Percentiles rank a stretch among this genome's conserved stretches.
Conservation (phyloP, 2,329 filamentous ascomycete species). For the Alternaria consortialis region DNA sequence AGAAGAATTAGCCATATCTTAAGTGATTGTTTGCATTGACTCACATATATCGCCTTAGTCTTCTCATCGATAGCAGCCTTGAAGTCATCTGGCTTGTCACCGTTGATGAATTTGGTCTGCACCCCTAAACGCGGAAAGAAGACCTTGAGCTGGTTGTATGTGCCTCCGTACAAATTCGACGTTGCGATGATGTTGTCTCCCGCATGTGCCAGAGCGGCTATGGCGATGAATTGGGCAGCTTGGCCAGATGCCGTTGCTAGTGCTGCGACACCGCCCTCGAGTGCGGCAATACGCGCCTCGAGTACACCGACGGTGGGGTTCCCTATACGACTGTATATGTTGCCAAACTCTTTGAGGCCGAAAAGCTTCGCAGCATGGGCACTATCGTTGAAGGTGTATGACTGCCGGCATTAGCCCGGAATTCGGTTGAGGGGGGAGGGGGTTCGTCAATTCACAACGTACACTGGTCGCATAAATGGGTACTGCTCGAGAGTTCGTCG, state of each 20-base stretch:
- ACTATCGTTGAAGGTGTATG: constrained; percentile 93
- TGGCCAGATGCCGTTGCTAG: constrained; percentile 87
- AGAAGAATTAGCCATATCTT: background rate
- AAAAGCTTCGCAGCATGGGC: constrained; percentile 95
- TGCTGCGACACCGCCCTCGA: constrained; percentile 90
- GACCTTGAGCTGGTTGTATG: constrained; percentile 97
- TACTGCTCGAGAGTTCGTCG: constrained; percentile 87
- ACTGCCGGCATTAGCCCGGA: constrained; percentile 60
- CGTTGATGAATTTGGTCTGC: constrained; percentile 83
- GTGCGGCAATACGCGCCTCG: constrained; percentile 93
- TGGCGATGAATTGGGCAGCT: constrained; percentile 89
- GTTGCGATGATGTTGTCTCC: constrained; percentile 96
- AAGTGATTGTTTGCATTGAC: background rate
- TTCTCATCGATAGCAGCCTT: constrained; percentile 85
- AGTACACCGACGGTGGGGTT: constrained; percentile 90
- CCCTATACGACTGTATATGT: constrained; percentile 94
- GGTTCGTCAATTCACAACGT: constrained; percentile 26
- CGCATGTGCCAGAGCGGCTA: constrained; percentile 81
- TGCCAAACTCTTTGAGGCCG: constrained; percentile 94
- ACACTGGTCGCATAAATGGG: constrained; percentile 95
- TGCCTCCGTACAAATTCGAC: constrained; percentile 87
- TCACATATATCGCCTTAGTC: constrained; percentile 88
- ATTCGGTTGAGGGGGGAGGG: background rate
- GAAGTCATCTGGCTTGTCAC: constrained; percentile 82
- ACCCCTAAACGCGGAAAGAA: constrained; percentile 87